phyloP scores from a whole-genome alignment of 1,284 basidiomycete species.

The Cerioporus squamosus region DNA sequence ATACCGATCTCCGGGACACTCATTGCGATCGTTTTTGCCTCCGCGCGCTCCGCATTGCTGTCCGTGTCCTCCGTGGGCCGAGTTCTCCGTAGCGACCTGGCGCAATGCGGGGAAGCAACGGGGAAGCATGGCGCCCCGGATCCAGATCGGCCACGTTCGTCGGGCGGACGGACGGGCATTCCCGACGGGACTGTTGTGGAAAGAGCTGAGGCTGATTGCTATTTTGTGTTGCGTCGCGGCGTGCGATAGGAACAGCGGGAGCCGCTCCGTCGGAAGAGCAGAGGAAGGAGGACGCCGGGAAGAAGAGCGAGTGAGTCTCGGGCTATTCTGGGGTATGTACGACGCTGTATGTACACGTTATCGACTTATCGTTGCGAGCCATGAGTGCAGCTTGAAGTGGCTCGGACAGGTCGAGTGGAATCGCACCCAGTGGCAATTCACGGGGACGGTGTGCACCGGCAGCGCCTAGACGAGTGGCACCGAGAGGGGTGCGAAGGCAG shows the following conservation, averaged over 20 bases:
- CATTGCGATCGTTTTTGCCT: not conserved
- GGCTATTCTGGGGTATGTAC: slow-evolving; percentile 17
- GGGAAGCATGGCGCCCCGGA: not conserved
- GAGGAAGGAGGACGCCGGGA: slow-evolving; percentile 18
- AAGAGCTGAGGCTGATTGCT: slow-evolving; percentile 13
- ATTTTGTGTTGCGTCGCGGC: slow-evolving; percentile 1
- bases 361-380: slow-evolving; percentile 4
- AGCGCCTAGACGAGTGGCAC: not conserved
- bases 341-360: slow-evolving; percentile 20
- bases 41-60: not conserved
- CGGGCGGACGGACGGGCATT: slow-evolving; percentile 10
- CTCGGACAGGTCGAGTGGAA: no score
- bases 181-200: slow-evolving; percentile 12
- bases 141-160: slow-evolving; percentile 3
- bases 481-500: not conserved
- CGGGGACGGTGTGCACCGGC: not conserved
- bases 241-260: slow-evolving; percentile 25
- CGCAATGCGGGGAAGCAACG: not conserved
- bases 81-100: not conserved
- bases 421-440: not conserved
- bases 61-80: not conserved
- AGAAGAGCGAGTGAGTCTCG: slow-evolving; percentile 11
- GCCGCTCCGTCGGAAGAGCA: slow-evolving; percentile 23
- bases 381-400: not conserved
- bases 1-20: not conserved